Base-by-base conservation (phyloP, 345 rosid genomes). In the Eucalyptus regnans region DNA sequence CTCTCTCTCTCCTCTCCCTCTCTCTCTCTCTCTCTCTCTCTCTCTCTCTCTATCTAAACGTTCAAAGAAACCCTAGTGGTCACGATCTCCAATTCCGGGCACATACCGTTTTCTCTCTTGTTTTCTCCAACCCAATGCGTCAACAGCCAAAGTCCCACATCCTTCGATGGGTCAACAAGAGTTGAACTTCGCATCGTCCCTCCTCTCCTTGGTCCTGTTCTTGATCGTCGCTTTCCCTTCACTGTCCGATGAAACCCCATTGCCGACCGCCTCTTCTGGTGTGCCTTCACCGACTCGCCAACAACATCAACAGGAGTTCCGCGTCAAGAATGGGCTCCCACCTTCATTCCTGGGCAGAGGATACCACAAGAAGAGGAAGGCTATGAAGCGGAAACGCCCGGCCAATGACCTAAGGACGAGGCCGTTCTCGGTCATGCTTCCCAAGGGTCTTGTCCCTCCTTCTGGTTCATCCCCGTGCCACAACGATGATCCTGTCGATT, bases 391-490 rank as follows among this genome's bases (percentile, higher is more conserved):
- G 91, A 90, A 88, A 90, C 66, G 50, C 68, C 50, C 44, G 37
- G 60, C 37, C 17, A 68, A 86, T 50, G 86, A 31, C 25, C 23
- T 41, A 41, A 89, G 48, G 43, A 27, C 62, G 41, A 90, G 93
- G 88, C 88, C 92, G 50, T 93, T 93, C 90, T 90, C 94, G 4
- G 95, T 88, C 56, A 95, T 95, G 97, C 94, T 95, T 23, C 97
- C 97, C 3, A 93, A 93, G 90, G 97, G 96, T n/a, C 49, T 66
- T 6, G 92, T 94, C 50, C 96, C 97, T 86, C 96, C 96, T 87
- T 95, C 97, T 17, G 93, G 95, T 11, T 94, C 97, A 3, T 94
- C 96, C 50, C 93, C 93, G 1, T 94, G 97, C 92, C 95, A 95
- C 79, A 94, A 94, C 89, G 90, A 86, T 41, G 83, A 91, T 48